Conservation (phyloP, 345 rosid species). For the Ailanthus altissimus region DNA sequence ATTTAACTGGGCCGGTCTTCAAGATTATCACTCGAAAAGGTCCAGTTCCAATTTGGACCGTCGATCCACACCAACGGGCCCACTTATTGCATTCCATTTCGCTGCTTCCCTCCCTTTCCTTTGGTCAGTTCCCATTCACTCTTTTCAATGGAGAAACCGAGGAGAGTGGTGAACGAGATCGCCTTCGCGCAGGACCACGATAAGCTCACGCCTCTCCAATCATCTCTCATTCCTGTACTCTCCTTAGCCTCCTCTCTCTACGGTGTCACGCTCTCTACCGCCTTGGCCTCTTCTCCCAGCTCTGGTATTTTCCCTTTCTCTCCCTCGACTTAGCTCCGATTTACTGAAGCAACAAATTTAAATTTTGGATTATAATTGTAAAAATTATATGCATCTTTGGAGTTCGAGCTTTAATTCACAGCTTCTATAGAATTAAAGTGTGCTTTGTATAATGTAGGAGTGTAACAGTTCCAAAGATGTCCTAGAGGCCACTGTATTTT, state of each 20-base stretch:
- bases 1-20: neutral
- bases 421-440: too few species aligned
- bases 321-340: neutral
- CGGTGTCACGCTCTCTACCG: conserved; percentile 56
- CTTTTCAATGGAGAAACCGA: conserved; percentile 56
- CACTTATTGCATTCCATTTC: neutral
- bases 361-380: neutral
- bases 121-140: neutral
- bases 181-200: conserved; percentile 54
- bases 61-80: neutral
- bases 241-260: conserved; percentile 58
- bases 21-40: neutral
- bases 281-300: conserved; percentile 44
- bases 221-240: conserved; percentile 56
- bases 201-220: conserved; percentile 46
- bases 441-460: too few species aligned
- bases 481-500: neutral
- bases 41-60: neutral
- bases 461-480: neutral
- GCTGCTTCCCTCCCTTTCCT: neutral
- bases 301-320: conserved; percentile 38
- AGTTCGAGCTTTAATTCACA: too few species aligned
- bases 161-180: conserved; percentile 54
- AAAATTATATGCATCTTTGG: neutral
- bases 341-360: neutral